A percentile compares a stretch with the other conserved stretches of the same genome.
Conservation (phyloP, 169 alveolate genomes). For the Plasmodium cynomolgi region DNA sequence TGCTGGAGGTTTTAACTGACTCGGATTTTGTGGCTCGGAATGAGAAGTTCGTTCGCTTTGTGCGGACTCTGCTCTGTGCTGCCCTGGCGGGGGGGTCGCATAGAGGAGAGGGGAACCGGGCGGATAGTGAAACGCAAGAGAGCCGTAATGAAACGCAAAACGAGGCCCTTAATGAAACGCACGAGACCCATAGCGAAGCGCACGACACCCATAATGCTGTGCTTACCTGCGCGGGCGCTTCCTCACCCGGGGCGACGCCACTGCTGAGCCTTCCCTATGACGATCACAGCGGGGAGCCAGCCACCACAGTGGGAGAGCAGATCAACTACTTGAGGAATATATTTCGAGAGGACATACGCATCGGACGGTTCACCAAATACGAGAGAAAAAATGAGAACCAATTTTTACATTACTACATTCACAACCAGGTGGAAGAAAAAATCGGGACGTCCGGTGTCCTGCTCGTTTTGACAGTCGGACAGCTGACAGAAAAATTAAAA, state of each 20-base stretch:
- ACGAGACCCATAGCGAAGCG: too few species aligned
- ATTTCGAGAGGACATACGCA: slow-evolving; percentile 56
- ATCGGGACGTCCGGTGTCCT: slow-evolving; percentile 55
- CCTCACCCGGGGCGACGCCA: not conserved
- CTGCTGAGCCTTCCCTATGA: slow-evolving; percentile 22
- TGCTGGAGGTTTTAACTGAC: slow-evolving; percentile 50
- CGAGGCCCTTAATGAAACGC: too few species aligned
- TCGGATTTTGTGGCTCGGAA: slow-evolving; percentile 57
- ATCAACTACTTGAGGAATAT: slow-evolving; percentile 59
- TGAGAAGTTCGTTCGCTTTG: slow-evolving; percentile 26
- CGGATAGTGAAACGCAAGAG: too few species aligned
- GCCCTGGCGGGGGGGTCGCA: not conserved
- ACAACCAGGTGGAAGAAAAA: slow-evolving; percentile 17
- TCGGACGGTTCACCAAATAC: slow-evolving; percentile 44
- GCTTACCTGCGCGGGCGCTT: not conserved
- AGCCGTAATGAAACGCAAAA: too few species aligned
- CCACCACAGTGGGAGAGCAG: slow-evolving; percentile 32
- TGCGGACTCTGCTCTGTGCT: not conserved
- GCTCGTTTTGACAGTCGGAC: slow-evolving; percentile 31
- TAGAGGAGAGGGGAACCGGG: not conserved
- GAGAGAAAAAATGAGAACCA: slow-evolving; percentile 22
- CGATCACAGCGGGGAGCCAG: not conserved
- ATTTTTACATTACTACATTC: slow-evolving; percentile 60
- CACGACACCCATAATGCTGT: not conserved
- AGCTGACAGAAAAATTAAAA: slow-evolving; percentile 24